Percentiles rank a stretch among this genome's conserved stretches.
Conservation (phyloP, 148 eudicot genomes). For the Amaranthus hypochondriacus region DNA sequence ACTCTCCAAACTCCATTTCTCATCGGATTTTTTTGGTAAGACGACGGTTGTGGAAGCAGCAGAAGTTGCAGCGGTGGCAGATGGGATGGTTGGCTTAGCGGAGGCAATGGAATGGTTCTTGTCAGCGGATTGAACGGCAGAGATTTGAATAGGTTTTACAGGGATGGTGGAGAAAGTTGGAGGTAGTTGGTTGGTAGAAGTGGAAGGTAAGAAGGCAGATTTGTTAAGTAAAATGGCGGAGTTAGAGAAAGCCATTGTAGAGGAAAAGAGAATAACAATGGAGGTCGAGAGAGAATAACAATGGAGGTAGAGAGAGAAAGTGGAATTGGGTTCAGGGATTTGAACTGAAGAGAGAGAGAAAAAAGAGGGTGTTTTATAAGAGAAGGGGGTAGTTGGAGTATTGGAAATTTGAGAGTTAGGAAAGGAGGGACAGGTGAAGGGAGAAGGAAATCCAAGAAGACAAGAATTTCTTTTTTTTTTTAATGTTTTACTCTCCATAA, state of each 20-base stretch:
- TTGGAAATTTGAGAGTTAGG: background rate
- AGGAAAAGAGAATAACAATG: background rate
- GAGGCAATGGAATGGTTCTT: slow-evolving; percentile 20
- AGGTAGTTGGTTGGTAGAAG: background rate
- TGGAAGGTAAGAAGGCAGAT: slow-evolving; percentile 13
- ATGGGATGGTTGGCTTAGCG: slow-evolving; percentile 10
- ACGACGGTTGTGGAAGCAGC: background rate
- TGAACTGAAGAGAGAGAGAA: slow-evolving; percentile 4
- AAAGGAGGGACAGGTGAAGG: background rate
- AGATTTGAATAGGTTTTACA: slow-evolving; percentile 34
- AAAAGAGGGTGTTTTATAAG: slow-evolving; percentile 2
- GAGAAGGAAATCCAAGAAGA: background rate
- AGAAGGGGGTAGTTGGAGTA: slow-evolving; percentile 15
- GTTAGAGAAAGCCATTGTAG: slow-evolving; percentile 24
- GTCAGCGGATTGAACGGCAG: slow-evolving; percentile 31
- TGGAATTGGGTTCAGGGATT: slow-evolving; percentile 16
- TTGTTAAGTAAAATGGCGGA: slow-evolving; percentile 22
- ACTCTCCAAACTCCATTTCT: slow-evolving; percentile 42
- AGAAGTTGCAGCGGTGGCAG: slow-evolving; percentile 5
- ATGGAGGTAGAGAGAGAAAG: background rate
- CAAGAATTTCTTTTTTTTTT: background rate
- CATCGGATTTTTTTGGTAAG: background rate
- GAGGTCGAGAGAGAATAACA: background rate
- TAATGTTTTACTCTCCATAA: background rate
- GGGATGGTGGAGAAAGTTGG: slow-evolving; percentile 25